phyloP scores from a whole-genome alignment of 129 eudicot genomes.

The Chrysanthemum seticuspe region DNA sequence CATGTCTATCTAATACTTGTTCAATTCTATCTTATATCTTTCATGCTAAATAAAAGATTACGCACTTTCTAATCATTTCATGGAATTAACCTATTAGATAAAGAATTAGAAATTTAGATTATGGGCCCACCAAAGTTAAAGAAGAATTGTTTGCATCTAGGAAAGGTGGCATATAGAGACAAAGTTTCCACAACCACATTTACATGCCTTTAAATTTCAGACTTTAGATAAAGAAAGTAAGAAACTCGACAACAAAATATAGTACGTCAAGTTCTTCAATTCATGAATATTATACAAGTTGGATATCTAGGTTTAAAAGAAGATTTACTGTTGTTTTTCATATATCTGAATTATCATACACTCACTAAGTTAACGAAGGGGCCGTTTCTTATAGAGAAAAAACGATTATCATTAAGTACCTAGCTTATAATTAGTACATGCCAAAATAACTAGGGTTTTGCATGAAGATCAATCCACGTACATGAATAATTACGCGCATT shows the following conservation, averaged over 20 bases:
- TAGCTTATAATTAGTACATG: too few species aligned
- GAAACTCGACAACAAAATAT: constrained; percentile 15
- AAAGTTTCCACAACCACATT: constrained; percentile 37
- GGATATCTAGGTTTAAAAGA: too few species aligned
- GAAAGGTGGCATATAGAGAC: constrained; percentile 39
- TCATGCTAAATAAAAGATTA: too few species aligned
- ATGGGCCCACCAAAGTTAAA: constrained; percentile 20
- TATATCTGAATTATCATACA: background rate
- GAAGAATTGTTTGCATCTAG: constrained; percentile 34
- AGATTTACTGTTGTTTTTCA: too few species aligned
- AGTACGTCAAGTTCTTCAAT: background rate
- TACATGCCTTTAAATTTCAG: constrained; percentile 19
- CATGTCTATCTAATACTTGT: background rate
- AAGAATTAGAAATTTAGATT: background rate
- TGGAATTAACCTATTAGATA: background rate
- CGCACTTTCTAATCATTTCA: background rate
- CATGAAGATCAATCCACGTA: background rate
- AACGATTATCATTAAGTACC: too few species aligned
- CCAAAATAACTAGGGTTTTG: too few species aligned
- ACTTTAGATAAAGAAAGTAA: constrained; percentile 16
- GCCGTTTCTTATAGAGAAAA: too few species aligned
- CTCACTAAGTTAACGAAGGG: background rate
- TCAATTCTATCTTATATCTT: background rate
- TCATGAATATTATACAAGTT: too few species aligned
- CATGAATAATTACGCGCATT: constrained; percentile 1